These are phyloP conservation scores for Phylloporus sp. DNA, from an alignment of 768 basidiomycete species.

Conservation along the genomic window DNA sequence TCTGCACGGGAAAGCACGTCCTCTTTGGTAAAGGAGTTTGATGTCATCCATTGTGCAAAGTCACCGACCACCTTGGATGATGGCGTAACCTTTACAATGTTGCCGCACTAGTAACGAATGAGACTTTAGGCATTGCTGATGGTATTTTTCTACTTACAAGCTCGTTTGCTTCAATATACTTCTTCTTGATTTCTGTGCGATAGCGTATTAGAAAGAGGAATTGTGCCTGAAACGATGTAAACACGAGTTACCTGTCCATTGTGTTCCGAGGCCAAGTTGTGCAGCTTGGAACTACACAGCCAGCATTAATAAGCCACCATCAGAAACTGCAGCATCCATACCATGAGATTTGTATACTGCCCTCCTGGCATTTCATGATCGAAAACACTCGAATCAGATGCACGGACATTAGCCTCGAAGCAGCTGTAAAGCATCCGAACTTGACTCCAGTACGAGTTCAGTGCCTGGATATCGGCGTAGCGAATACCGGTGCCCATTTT, in stretches of 20 bases:
- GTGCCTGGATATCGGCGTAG: constrained; percentile 93
- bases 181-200: constrained; percentile 84
- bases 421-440: constrained; percentile 91
- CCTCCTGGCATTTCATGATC: constrained; percentile 99
- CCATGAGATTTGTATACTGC: constrained; percentile 92
- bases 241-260: constrained; percentile 70
- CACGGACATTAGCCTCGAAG: constrained; percentile 97
- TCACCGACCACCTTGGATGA: constrained; percentile 99
- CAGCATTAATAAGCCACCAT: constrained; percentile 17
- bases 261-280: constrained; percentile 93
- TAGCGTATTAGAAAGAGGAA: constrained; percentile 4
- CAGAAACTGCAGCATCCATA: constrained; percentile 32
- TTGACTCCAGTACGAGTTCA: constrained; percentile 98
- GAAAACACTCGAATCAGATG: constrained; percentile 96
- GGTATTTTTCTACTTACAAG: constrained; percentile 54
- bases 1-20: constrained; percentile 85
- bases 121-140: neutral
- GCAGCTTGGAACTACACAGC: constrained; percentile 87
- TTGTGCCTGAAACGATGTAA: constrained; percentile 5
- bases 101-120: constrained; percentile 65
- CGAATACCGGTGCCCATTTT: constrained; percentile 91
- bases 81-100: constrained; percentile 98
- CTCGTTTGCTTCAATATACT: constrained; percentile 96
- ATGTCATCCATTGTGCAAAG: constrained; percentile 99
- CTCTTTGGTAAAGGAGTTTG: constrained; percentile 82